phyloP scores from a whole-genome alignment of 176 grass and related monocot genomes.

The Alopecurus myosuroides region DNA sequence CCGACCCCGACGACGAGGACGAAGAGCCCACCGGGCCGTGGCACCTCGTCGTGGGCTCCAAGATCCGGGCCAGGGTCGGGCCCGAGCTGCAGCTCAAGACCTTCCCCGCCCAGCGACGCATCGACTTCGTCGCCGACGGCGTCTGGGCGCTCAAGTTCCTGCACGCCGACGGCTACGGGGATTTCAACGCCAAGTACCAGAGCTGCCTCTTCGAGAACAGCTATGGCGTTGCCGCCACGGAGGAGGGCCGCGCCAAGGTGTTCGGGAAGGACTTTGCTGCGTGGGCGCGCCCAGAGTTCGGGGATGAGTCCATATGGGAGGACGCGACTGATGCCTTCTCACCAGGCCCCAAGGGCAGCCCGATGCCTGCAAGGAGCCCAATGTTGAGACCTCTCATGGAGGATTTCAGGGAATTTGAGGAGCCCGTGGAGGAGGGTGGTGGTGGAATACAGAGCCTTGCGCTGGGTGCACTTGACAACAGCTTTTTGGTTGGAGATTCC shows the following conservation, averaged over 20 bases:
- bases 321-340: constrained; percentile 47
- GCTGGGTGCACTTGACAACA: constrained; percentile 69
- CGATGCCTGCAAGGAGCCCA: constrained; percentile 18
- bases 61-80: constrained; percentile 59
- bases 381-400: constrained; percentile 49
- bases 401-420: constrained; percentile 85
- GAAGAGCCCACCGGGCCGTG: constrained; percentile 40
- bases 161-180: constrained; percentile 40
- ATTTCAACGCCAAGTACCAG: constrained; percentile 70
- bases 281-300: constrained; percentile 75
- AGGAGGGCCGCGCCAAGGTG: constrained; percentile 75
- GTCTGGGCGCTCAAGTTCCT: constrained; percentile 94
- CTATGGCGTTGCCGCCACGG: constrained; percentile 59
- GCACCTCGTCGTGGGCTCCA: constrained; percentile 67
- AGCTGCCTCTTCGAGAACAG: constrained; percentile 90
- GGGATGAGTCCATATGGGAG: constrained; percentile 85
- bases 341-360: constrained; percentile 29
- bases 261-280: constrained; percentile 91
- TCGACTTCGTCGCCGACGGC: constrained; percentile 83
- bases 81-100: constrained; percentile 89
- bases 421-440: constrained; percentile 46
- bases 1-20: constrained; percentile 33
- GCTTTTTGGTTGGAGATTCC: constrained; percentile 61
- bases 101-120: constrained; percentile 60
- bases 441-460: constrained; percentile 78